Percentiles rank a stretch among this genome's conserved stretches.
Evolutionary conservation across 352 stramenopile species (phyloP).

Genomic region (Globisporangium acanthophoron): DNA sequence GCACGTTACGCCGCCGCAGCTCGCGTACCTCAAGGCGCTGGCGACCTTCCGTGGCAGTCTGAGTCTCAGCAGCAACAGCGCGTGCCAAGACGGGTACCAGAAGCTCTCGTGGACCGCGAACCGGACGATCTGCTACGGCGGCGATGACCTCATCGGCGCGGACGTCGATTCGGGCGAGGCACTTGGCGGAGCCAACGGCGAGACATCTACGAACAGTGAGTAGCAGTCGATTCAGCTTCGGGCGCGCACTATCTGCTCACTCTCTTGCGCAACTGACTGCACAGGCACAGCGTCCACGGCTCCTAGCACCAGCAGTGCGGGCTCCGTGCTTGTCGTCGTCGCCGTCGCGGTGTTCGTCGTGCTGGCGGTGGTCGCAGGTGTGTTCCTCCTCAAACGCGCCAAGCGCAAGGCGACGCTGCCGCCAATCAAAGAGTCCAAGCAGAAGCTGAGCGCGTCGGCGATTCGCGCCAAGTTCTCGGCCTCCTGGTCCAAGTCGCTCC

Average conservation of each 20-base stretch:
- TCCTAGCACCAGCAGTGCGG: conserved; percentile 14
- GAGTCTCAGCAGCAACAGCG: conserved; percentile 21
- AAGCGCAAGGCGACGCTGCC: conserved; percentile 38
- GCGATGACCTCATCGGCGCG: conserved; percentile 33
- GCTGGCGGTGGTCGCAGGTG: conserved; percentile 31
- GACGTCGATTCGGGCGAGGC: conserved; percentile 22
- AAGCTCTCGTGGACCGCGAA: conserved; percentile 42
- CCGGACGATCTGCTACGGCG: conserved; percentile 37
- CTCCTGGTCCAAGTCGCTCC: conserved; percentile 15
- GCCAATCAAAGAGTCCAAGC: conserved; percentile 28
- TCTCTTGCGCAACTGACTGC: not conserved
- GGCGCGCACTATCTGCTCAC: not conserved
- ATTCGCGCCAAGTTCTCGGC: conserved; percentile 18
- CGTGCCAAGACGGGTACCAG: conserved; percentile 42
- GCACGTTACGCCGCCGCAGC: conserved; percentile 45
- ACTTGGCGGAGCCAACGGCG: conserved; percentile 8
- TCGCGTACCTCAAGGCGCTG: conserved; percentile 49
- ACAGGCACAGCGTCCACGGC: not conserved
- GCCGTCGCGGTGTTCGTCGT: conserved; percentile 39
- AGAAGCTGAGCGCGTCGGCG: conserved; percentile 28
- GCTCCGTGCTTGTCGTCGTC: conserved; percentile 32
- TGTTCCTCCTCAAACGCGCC: conserved; percentile 52
- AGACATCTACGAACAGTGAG: conserved; percentile 19
- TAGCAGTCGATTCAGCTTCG: not conserved
- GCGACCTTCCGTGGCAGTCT: conserved; percentile 41